Percentiles rank a stretch among this genome's conserved stretches.
These are phyloP conservation scores for Spergularia azorica DNA, from an alignment of 179 eudicot genomes.

Conservation along the genomic window DNA sequence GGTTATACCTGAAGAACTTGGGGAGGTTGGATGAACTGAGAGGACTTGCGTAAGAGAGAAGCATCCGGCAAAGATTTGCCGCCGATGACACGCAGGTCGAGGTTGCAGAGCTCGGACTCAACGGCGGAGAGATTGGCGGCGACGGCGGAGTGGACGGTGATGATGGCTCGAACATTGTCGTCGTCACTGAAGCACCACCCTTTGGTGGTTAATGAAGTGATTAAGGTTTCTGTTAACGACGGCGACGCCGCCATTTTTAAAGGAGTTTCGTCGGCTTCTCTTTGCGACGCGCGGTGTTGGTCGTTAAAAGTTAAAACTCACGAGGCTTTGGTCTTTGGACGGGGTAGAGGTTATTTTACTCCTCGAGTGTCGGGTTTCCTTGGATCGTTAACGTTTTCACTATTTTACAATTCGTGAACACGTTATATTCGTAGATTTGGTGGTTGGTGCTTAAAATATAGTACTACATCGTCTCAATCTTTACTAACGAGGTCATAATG, in stretches of 20 bases:
- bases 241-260: slow-evolving; percentile 23
- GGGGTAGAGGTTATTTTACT: too few species aligned
- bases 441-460: too few species aligned
- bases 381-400: too few species aligned
- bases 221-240: slow-evolving; percentile 35
- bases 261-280: neutral
- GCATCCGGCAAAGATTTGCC: slow-evolving; percentile 67
- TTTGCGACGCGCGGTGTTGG: neutral
- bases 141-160: slow-evolving; percentile 41
- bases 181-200: slow-evolving; percentile 59
- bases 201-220: slow-evolving; percentile 43
- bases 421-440: too few species aligned
- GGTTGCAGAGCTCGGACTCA: slow-evolving; percentile 69
- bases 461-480: too few species aligned
- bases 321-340: too few species aligned
- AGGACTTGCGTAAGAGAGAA: slow-evolving; percentile 51
- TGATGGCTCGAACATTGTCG: slow-evolving; percentile 49
- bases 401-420: too few species aligned
- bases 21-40: slow-evolving; percentile 54
- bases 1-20: slow-evolving; percentile 69
- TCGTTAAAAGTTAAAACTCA: neutral
- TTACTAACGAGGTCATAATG: too few species aligned
- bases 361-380: too few species aligned
- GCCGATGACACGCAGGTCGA: slow-evolving; percentile 66
- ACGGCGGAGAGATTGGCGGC: slow-evolving; percentile 34